phyloP scores from a whole-genome alignment of 1,139 yeast genomes.

The Kurtzmaniella natalensis region DNA sequence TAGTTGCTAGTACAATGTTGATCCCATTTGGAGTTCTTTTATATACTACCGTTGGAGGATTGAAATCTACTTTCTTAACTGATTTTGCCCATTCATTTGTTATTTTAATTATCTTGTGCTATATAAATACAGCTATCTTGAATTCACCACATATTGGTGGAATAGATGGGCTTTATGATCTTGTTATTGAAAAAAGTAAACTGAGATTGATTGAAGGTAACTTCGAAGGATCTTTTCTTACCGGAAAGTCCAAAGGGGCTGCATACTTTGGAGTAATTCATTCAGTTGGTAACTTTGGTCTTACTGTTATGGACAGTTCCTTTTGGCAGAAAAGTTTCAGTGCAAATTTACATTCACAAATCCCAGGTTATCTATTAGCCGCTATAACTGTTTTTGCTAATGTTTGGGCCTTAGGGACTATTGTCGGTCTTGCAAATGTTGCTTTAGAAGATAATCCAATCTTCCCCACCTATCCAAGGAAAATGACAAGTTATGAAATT shows the following conservation, averaged over 20 bases:
- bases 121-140: conserved; percentile 23
- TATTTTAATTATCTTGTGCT: conserved; percentile 24
- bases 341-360: conserved; percentile 27
- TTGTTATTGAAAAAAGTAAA: conserved; percentile 12
- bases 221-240: conserved; percentile 27
- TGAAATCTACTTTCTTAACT: conserved; percentile 36
- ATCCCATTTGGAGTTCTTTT: conserved; percentile 33
- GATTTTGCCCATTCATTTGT: conserved; percentile 31
- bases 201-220: conserved; percentile 24
- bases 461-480: conserved; percentile 27
- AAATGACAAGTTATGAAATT: conserved; percentile 21
- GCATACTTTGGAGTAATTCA: conserved; percentile 25
- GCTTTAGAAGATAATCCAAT: conserved; percentile 19
- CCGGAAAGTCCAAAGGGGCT: conserved; percentile 29
- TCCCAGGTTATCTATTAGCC: conserved; percentile 34
- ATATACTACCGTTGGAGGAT: conserved; percentile 37
- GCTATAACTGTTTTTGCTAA: conserved; percentile 28
- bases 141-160: conserved; percentile 24
- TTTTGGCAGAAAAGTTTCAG: conserved; percentile 32
- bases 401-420: conserved; percentile 27
- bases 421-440: conserved; percentile 22
- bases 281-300: conserved; percentile 26
- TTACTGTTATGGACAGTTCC: conserved; percentile 27
- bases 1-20: conserved; percentile 27
- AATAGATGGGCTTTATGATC: conserved; percentile 22